A percentile compares a stretch with the other conserved stretches of the same genome.
Conservation (phyloP, 2,329 filamentous ascomycete genomes). For the Orbilia blumenaviensis region DNA sequence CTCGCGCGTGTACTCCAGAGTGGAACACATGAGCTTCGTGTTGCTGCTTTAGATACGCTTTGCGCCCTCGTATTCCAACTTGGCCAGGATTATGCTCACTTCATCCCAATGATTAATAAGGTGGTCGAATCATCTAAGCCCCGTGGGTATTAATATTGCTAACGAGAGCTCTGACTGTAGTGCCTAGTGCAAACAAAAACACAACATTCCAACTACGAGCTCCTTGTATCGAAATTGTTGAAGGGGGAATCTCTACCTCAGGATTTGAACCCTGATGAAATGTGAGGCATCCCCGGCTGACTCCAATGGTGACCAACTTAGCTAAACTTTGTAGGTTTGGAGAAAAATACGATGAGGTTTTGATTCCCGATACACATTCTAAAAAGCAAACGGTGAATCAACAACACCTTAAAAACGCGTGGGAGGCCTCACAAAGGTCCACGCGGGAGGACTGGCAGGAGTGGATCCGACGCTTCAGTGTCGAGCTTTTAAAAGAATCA, state of each 20-base stretch:
- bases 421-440: conserved; percentile 95
- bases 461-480: conserved; percentile 96
- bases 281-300: conserved; percentile 39
- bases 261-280: conserved; percentile 84
- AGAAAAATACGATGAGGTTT: conserved; percentile 79
- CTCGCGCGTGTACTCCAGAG: conserved; percentile 81
- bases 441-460: conserved; percentile 99
- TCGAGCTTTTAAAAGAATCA: conserved; percentile 91
- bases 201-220: conserved; percentile 88
- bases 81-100: conserved; percentile 93
- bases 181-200: conserved; percentile 79
- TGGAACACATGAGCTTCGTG: conserved; percentile 76
- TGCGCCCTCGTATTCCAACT: conserved; percentile 96
- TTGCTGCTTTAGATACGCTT: conserved; percentile 88
- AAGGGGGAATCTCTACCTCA: conserved; percentile 95
- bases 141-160: neutral
- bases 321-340: conserved; percentile 66
- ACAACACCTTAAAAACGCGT: conserved; percentile 94
- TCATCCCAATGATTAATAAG: conserved; percentile 92
- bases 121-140: conserved; percentile 60
- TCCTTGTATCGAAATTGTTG: conserved; percentile 89
- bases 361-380: conserved; percentile 81
- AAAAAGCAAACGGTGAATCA: conserved; percentile 98
- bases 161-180: conserved; percentile 54
- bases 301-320: neutral